Evolutionary conservation across 495 filamentous ascomycete species (phyloP).

Genomic region (Penicillium longicatenatum): DNA sequence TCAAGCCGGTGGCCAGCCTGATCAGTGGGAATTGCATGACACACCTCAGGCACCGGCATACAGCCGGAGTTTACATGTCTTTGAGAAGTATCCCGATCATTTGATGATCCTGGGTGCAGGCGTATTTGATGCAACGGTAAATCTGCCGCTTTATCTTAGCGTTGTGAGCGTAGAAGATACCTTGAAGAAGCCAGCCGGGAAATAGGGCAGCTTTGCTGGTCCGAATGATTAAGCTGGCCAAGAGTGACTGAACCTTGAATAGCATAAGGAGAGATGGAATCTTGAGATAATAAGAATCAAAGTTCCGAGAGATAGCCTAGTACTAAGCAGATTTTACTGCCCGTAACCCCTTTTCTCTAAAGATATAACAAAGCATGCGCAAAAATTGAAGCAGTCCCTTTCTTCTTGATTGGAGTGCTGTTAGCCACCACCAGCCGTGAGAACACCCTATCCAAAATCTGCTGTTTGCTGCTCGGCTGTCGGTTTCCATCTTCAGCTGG

Average conservation of each 20-base stretch:
- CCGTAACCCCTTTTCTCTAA: constrained; percentile 8
- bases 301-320: constrained; percentile 6
- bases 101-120: constrained; percentile 16
- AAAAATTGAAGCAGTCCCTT: constrained; percentile 10
- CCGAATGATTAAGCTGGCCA: constrained; percentile 6
- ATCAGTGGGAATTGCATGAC: constrained; percentile 46
- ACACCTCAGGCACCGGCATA: constrained; percentile 34
- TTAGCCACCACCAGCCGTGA: too few relatives aligned
- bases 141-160: constrained; percentile 13
- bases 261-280: constrained; percentile 7
- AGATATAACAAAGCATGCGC: constrained; percentile 6
- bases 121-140: constrained; percentile 7
- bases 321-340: constrained; percentile 5
- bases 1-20: constrained; percentile 42
- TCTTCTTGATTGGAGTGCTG: constrained; percentile 5
- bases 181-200: constrained; percentile 8
- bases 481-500: background rate
- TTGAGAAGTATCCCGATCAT: constrained; percentile 13
- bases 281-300: constrained; percentile 8
- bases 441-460: too few relatives aligned
- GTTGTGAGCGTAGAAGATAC: constrained; percentile 13
- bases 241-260: constrained; percentile 6
- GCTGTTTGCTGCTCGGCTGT: background rate
- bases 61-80: constrained; percentile 13
- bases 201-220: constrained; percentile 7